Percentiles rank a stretch among this genome's conserved stretches.
Evolutionary conservation across 768 basidiomycete genomes (phyloP).

Genomic region (Hortiboletus campestris): DNA sequence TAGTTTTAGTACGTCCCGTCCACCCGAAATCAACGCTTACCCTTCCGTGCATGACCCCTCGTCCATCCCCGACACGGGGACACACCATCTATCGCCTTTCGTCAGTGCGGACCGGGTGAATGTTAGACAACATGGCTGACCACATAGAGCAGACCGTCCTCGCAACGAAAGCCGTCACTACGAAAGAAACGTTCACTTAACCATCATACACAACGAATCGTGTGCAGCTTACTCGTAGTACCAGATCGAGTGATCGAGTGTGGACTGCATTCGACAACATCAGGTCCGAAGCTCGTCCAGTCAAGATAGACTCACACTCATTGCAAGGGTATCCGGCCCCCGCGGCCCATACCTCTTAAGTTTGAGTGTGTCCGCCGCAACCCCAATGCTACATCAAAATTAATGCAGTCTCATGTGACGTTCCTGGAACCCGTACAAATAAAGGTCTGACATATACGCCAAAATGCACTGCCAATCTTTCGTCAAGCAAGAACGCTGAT

Average conservation of each 20-base stretch:
- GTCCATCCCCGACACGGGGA: constrained; percentile 61
- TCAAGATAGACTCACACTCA: constrained; percentile 51
- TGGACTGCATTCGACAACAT: constrained; percentile 37
- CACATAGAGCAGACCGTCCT: constrained; percentile 78
- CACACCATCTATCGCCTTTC: constrained; percentile 50
- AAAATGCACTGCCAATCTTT: constrained; percentile 61
- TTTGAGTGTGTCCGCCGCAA: constrained; percentile 52
- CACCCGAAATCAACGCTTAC: constrained; percentile 40
- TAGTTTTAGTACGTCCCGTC: constrained; percentile 5
- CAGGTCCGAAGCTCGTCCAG: constrained; percentile 1
- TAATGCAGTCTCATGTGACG: background rate
- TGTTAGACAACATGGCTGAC: constrained; percentile 38
- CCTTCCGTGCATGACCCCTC: constrained; percentile 68
- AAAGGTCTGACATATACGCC: constrained; percentile 73
- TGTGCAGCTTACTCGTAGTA: constrained; percentile 61
- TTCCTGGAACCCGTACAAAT: constrained; percentile 54
- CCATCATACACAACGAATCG: background rate
- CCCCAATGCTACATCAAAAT: constrained; percentile 47
- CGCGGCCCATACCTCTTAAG: constrained; percentile 47
- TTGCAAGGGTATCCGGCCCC: constrained; percentile 51
- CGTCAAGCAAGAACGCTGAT: constrained; percentile 1
- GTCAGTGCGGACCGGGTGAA: background rate
- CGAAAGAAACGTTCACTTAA: constrained; percentile 2
- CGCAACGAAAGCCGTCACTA: constrained; percentile 74
- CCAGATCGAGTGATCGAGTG: constrained; percentile 76